Conservation (phyloP, 23 red algal genomes). For the Gracilaria domingensis region DNA sequence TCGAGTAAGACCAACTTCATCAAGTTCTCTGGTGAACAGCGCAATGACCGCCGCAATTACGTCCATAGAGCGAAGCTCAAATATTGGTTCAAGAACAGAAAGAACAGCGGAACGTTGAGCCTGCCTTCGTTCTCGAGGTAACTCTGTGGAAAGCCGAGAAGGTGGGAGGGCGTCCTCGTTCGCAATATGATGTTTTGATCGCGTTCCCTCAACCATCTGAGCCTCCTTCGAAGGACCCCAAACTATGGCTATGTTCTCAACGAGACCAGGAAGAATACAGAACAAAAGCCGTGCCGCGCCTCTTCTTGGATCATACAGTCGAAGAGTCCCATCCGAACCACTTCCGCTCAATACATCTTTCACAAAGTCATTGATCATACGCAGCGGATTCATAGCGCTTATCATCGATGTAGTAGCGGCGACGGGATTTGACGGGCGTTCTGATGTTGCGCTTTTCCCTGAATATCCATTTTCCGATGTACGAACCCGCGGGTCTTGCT, state of each 20-base stretch:
- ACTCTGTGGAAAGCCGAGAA: constrained; percentile 54
- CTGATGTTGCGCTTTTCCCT: neutral
- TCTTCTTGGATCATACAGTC: constrained; percentile 63
- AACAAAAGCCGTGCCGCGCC: constrained; percentile 54
- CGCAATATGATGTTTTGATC: neutral
- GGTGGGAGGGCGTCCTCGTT: constrained; percentile 9
- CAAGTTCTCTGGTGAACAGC: constrained; percentile 44
- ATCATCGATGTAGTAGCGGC: constrained; percentile 58
- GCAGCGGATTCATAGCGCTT: constrained; percentile 69
- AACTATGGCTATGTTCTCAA: constrained; percentile 40
- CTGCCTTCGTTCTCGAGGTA: constrained; percentile 71
- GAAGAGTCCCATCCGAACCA: constrained; percentile 50
- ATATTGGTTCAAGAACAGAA: constrained; percentile 62
- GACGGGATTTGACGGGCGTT: neutral
- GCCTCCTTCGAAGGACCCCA: constrained; percentile 67
- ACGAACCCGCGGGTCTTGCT: neutral
- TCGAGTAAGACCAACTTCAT: constrained; percentile 27
- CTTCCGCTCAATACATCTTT: constrained; percentile 71
- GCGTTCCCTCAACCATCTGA: neutral
- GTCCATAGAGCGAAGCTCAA: constrained; percentile 65
- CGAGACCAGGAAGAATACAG: constrained; percentile 33
- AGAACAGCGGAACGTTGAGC: constrained; percentile 63
- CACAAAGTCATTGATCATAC: constrained; percentile 84
- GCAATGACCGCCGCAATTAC: constrained; percentile 60
- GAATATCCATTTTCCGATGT: constrained; percentile 23